Evolutionary conservation across 1,284 basidiomycete genomes (phyloP).

Genomic region (Bondarzewia mesenterica): DNA sequence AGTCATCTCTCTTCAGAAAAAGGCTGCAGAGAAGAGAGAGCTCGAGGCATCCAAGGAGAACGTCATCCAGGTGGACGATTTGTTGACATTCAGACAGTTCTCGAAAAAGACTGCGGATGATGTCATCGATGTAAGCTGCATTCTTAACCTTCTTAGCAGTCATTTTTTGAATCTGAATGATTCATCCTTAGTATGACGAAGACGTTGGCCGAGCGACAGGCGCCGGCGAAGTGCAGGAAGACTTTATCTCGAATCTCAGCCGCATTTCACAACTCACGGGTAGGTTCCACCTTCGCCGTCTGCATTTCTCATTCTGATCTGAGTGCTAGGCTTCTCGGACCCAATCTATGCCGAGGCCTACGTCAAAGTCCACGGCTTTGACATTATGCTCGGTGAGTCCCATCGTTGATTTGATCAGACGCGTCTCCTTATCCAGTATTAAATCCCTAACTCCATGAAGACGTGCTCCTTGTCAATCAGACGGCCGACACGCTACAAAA

Average conservation of each 20-base stretch:
- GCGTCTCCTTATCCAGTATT: neutral
- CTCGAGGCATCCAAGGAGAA: conserved; percentile 69
- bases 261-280: conserved; percentile 94
- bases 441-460: conserved; percentile 27
- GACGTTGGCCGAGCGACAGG: conserved; percentile 92
- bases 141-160: neutral
- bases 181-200: conserved; percentile 60
- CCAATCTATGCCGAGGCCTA: conserved; percentile 98
- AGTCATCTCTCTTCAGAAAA: conserved; percentile 40
- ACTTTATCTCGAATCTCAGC: conserved; percentile 94
- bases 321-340: conserved; percentile 91
- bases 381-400: conserved; percentile 78
- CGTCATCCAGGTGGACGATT: conserved; percentile 87
- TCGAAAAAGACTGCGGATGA: conserved; percentile 84
- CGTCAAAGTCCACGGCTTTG: conserved; percentile 97
- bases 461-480: conserved; percentile 97
- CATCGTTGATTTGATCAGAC: neutral
- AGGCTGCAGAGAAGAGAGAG: conserved; percentile 83
- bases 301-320: conserved; percentile 2
- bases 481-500: conserved; percentile 94
- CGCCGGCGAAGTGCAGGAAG: conserved; percentile 76
- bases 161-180: no score
- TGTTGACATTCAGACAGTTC: conserved; percentile 91
- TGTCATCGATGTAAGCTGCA: conserved; percentile 63
- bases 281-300: conserved; percentile 19